Conservation (phyloP, 2,329 filamentous ascomycete species). For the Penicillium concentricum region DNA sequence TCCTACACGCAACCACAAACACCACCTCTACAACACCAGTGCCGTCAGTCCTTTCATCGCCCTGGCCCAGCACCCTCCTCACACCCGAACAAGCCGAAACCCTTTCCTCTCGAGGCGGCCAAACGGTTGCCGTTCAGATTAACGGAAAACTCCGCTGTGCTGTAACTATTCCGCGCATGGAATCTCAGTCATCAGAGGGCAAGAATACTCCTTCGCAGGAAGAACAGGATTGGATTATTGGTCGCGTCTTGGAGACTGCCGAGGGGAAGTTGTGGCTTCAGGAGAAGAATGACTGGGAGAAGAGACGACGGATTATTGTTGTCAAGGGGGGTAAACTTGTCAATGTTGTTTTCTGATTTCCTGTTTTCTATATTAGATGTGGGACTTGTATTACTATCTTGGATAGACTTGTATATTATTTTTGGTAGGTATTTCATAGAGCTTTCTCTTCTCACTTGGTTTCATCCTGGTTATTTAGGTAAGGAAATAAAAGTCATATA, state of each 20-base stretch:
- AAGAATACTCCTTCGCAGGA: slow-evolving; percentile 22
- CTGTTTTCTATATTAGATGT: background rate
- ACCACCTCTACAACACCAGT: slow-evolving; percentile 10
- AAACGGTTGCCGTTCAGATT: slow-evolving; percentile 65
- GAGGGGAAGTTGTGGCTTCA: slow-evolving; percentile 60
- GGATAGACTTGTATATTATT: slow-evolving; percentile 9
- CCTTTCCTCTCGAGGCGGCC: slow-evolving; percentile 52
- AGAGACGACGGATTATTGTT: slow-evolving; percentile 64
- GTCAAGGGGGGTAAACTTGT: slow-evolving; percentile 67
- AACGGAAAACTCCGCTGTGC: slow-evolving; percentile 75
- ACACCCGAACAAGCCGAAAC: slow-evolving; percentile 39
- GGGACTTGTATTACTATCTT: background rate
- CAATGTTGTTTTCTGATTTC: slow-evolving; percentile 64
- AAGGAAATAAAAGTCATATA: background rate
- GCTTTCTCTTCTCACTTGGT: background rate
- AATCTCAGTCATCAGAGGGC: slow-evolving; percentile 26
- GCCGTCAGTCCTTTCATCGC: slow-evolving; percentile 44
- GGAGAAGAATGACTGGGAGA: slow-evolving; percentile 49
- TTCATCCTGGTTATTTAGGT: no score
- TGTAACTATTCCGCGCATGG: slow-evolving; percentile 60
- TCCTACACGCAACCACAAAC: slow-evolving; percentile 44
- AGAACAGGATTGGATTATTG: slow-evolving; percentile 61
- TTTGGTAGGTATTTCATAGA: background rate
- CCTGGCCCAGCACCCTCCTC: slow-evolving; percentile 58
- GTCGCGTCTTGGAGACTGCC: slow-evolving; percentile 59